These are phyloP conservation scores for Wallacemonas sp. DNA, from an alignment of 208 protist genomes.

Conservation along the genomic window DNA sequence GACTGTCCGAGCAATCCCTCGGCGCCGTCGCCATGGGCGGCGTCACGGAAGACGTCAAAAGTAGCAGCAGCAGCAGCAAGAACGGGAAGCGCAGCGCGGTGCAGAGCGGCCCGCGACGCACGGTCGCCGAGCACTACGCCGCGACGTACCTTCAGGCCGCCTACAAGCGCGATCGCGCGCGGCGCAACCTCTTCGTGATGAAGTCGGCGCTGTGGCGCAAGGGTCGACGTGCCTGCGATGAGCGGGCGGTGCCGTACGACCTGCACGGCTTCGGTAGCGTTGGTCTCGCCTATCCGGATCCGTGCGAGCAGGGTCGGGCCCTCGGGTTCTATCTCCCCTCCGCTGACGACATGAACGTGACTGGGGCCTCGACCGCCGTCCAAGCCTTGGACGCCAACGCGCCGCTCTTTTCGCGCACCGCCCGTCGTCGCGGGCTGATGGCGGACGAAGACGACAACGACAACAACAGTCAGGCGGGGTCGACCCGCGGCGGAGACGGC, in stretches of 20 bases:
- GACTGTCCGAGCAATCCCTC: conserved; percentile 64
- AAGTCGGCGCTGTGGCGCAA: conserved; percentile 59
- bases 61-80: neutral
- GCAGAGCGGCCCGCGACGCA: conserved; percentile 15
- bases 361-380: conserved; percentile 17
- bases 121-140: conserved; percentile 79
- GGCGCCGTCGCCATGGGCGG: conserved; percentile 17
- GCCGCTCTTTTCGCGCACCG: neutral
- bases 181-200: conserved; percentile 43
- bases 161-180: conserved; percentile 72
- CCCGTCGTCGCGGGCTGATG: neutral
- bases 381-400: neutral
- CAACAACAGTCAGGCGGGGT: neutral
- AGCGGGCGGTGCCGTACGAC: conserved; percentile 47
- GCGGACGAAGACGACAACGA: neutral
- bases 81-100: neutral
- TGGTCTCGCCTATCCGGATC: conserved; percentile 51
- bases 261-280: conserved; percentile 64
- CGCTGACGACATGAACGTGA: conserved; percentile 15
- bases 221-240: conserved; percentile 58
- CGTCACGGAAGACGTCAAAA: neutral
- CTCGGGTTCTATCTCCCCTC: conserved; percentile 51
- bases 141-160: conserved; percentile 80
- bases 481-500: neutral
- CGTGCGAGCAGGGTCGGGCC: conserved; percentile 39